These are phyloP conservation scores for Aspergillus leporis DNA, from an alignment of 495 filamentous ascomycete species.

Conservation along the genomic window DNA sequence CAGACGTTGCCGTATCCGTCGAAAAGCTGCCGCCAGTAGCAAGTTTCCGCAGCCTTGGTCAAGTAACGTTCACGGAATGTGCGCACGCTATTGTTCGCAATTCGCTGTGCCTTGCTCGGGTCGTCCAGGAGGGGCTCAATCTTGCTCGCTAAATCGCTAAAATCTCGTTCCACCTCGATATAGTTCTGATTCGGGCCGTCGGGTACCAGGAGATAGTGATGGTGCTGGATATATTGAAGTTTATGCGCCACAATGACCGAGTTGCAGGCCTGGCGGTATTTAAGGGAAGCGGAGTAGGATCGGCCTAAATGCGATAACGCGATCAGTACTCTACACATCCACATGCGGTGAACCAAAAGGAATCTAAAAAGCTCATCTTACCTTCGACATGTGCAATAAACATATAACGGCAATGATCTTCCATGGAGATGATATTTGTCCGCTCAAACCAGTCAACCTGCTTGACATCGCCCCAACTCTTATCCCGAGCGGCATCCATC, in stretches of 20 bases:
- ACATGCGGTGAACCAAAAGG: background rate
- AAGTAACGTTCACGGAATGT: conserved; percentile 60
- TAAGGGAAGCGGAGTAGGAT: conserved; percentile 56
- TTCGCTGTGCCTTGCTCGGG: conserved; percentile 45
- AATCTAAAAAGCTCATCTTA: conserved; percentile 15
- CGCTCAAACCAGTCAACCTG: conserved; percentile 48
- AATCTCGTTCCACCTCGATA: conserved; percentile 59
- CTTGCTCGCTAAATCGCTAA: conserved; percentile 54
- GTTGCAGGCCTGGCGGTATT: conserved; percentile 61
- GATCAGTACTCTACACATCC: background rate
- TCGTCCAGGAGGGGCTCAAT: conserved; percentile 49
- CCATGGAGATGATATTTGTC: conserved; percentile 45
- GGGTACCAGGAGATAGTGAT: conserved; percentile 41
- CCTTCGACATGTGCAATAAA: conserved; percentile 62
- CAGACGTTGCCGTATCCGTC: conserved; percentile 47
- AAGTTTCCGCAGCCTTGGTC: conserved; percentile 58
- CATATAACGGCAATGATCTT: conserved; percentile 60
- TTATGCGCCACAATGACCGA: conserved; percentile 56
- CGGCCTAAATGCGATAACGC: conserved; percentile 28
- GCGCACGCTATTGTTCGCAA: conserved; percentile 55
- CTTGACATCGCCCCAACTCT: conserved; percentile 58
- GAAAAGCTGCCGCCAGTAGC: conserved; percentile 58
- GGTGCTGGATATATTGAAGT: conserved; percentile 48
- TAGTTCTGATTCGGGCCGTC: conserved; percentile 61
- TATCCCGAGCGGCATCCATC: conserved; percentile 46